phyloP scores from a whole-genome alignment of 495 filamentous ascomycete genomes.

The Tetracladium marchalianum region DNA sequence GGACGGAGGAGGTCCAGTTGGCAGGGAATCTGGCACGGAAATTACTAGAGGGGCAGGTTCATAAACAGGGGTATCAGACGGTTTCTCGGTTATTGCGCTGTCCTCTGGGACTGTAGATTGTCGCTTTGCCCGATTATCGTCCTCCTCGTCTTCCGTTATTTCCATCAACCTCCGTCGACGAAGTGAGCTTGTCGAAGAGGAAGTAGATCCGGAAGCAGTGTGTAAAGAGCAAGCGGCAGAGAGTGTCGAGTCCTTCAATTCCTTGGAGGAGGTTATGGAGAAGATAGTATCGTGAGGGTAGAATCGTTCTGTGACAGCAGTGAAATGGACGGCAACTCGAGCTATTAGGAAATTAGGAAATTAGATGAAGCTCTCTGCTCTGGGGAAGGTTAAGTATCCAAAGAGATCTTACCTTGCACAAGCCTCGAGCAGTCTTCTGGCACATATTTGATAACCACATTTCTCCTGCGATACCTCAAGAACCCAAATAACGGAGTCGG shows the following conservation, averaged over 20 bases:
- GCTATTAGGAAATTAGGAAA: constrained; percentile 40
- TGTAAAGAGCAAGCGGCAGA: constrained; percentile 85
- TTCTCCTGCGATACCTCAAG: constrained; percentile 78
- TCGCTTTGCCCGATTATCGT: constrained; percentile 41
- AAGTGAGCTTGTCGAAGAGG: constrained; percentile 75
- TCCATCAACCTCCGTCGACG: constrained; percentile 70
- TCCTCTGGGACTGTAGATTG: constrained; percentile 26
- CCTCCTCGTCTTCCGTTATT: constrained; percentile 75
- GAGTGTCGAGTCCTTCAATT: constrained; percentile 78
- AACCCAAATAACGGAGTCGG: constrained; percentile 86
- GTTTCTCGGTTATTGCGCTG: constrained; percentile 17
- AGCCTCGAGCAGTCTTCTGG: constrained; percentile 85
- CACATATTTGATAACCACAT: constrained; percentile 84
- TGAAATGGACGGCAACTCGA: constrained; percentile 89
- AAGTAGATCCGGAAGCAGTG: constrained; percentile 76
- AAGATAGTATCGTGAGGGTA: constrained; percentile 80
- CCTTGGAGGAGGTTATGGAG: constrained; percentile 58
- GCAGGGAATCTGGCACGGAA: constrained; percentile 4
- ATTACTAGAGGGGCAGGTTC: constrained; percentile 6
- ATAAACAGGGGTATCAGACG: neutral
- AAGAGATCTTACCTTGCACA: constrained; percentile 61
- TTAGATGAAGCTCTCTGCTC: neutral
- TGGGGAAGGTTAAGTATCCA: neutral
- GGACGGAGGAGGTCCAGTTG: constrained; percentile 1
- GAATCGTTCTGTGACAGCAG: constrained; percentile 75